Conservation (phyloP, 441 rosid genomes). For the Bocquillonia castaneifolia region DNA sequence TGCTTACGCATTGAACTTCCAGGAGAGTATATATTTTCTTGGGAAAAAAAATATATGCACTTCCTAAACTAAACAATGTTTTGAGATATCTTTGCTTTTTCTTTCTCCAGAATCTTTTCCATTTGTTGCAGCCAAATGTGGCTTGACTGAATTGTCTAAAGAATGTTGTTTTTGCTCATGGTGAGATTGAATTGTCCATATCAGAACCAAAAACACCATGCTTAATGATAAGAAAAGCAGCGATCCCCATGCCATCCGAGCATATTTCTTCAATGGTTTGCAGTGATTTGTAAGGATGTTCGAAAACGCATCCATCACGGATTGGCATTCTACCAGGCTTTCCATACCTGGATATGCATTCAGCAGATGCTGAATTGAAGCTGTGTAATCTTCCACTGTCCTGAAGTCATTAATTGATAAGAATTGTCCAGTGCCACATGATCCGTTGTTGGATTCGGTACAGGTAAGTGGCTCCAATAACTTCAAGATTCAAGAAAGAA, state of each 20-base stretch:
- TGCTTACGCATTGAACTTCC: slow-evolving; percentile 17
- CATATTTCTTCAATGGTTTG: slow-evolving; percentile 43
- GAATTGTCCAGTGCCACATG: slow-evolving; percentile 34
- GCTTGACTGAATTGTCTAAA: slow-evolving; percentile 34
- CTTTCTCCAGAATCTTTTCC: slow-evolving; percentile 15
- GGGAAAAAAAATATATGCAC: background rate
- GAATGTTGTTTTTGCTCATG: slow-evolving; percentile 29
- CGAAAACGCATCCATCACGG: slow-evolving; percentile 51
- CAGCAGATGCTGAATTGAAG: slow-evolving; percentile 46
- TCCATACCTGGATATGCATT: slow-evolving; percentile 57
- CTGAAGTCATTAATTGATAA: slow-evolving; percentile 32
- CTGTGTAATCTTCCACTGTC: slow-evolving; percentile 41
- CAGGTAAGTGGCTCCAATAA: slow-evolving; percentile 40
- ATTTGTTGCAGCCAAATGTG: slow-evolving; percentile 23
- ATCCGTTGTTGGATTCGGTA: slow-evolving; percentile 34
- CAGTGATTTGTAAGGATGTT: slow-evolving; percentile 48
- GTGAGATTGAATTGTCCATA: slow-evolving; percentile 36
- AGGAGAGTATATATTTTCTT: background rate
- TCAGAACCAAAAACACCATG: slow-evolving; percentile 43
- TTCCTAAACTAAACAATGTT: slow-evolving; percentile 16
- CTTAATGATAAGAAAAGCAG: slow-evolving; percentile 37
- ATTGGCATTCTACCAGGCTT: slow-evolving; percentile 47
- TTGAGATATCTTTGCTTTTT: slow-evolving; percentile 15
- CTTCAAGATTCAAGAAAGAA: slow-evolving; percentile 14
- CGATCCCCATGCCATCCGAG: slow-evolving; percentile 46